Conservation (phyloP, 257 asterid genomes). For the Rauvolfia tetraphylla region DNA sequence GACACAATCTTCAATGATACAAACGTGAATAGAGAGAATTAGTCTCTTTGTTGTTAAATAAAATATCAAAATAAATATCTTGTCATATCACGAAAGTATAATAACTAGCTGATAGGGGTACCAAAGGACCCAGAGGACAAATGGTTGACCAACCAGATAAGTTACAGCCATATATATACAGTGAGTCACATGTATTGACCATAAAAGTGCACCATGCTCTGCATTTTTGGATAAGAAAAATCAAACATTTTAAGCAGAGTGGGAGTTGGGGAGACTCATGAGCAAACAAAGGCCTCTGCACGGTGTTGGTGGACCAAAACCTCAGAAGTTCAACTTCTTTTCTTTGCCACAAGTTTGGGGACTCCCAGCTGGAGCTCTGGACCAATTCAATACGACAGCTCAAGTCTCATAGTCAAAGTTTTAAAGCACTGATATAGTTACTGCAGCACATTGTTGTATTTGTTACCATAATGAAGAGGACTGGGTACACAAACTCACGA, state of each 20-base stretch:
- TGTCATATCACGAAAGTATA: too few relatives aligned
- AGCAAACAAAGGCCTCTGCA: too few relatives aligned
- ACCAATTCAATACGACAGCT: neutral
- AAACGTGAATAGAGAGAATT: too few relatives aligned
- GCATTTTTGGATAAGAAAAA: neutral
- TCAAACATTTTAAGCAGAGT: neutral
- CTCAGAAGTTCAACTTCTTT: neutral
- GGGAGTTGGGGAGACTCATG: neutral
- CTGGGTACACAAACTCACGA: too few relatives aligned
- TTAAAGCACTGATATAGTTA: neutral
- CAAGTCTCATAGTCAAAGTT: constrained; percentile 1
- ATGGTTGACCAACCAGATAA: neutral
- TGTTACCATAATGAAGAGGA: too few relatives aligned
- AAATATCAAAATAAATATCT: too few relatives aligned
- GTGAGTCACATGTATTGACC: neutral
- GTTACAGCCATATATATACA: neutral
- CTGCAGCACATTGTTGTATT: neutral
- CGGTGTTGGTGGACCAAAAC: constrained; percentile 6
- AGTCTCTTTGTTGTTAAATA: too few relatives aligned
- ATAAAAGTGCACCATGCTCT: neutral
- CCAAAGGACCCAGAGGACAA: too few relatives aligned
- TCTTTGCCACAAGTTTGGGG: neutral
- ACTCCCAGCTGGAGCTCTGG: constrained; percentile 4
- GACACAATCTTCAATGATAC: too few relatives aligned
- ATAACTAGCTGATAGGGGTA: too few relatives aligned